Evolutionary conservation across 257 asterid species (phyloP), one percentile per base, ranked within the genome.

Genomic region (Gentiana macrophylla): DNA sequence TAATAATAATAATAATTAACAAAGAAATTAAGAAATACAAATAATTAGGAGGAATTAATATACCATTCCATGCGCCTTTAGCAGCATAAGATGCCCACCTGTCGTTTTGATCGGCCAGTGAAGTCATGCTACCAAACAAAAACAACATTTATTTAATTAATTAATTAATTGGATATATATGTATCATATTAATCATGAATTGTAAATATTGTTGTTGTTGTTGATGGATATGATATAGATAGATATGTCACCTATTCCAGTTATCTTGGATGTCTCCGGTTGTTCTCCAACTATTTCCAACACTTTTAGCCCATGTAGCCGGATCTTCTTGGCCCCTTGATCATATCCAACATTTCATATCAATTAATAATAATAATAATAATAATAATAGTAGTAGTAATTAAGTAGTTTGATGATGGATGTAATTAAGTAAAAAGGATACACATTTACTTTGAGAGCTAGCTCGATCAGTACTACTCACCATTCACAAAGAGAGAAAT

Each of bases 51-150:
- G 44, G 46, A 41, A 5, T 41, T 41, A 2, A 7, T 41, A 37
- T 69, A 87, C 98, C 98, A 34, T 91, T 91, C 98, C 98, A 91
- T 67, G 86, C 94, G 3, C 98, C 97, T 1, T 94, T 95, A 38
- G 86, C 93, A 10, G 95, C 94, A 50, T 87, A 87, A 24, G 82
- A 47, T 45, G 93, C 97, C 98, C 97, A 87, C 65, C 66, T 67
- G 77, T 87, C 89, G 53, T 91, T 88, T n/a, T 64, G 56, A 67
- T 91, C 98, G 2, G 98, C 97, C 63, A 67, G 71, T 37, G 95
- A 78, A 53, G 82, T 78, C 97, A 91, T 81, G 72, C 98, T 91
- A 58, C 50, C 46, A 41, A 41, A 41, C 0, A 41, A 2, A 41
- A 2, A 41, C 46, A 41, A 41, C 46, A 41, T 24, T 24, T 15